Percentiles rank a stretch among this genome's conserved stretches.
Evolutionary conservation across 1,284 basidiomycete species (phyloP).

Genomic region (Cutaneotrichosporon curvatum): DNA sequence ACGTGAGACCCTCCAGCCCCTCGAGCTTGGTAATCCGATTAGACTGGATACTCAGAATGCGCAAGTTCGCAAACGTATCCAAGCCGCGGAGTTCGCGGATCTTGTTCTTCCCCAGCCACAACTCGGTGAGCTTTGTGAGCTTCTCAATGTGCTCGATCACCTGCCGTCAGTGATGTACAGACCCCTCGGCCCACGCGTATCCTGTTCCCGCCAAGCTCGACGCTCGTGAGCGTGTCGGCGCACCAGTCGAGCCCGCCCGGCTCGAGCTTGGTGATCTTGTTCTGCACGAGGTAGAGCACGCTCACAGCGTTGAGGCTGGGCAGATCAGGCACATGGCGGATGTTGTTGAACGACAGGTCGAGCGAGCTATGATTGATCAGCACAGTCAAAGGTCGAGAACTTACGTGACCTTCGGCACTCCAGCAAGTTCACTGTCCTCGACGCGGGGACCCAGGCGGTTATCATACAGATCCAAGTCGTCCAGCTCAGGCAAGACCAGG

Average conservation of each 20-base stretch:
- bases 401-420: slow-evolving; percentile 59
- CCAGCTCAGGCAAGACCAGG: slow-evolving; percentile 62
- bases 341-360: slow-evolving; percentile 91
- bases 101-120: slow-evolving; percentile 98
- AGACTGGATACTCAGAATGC: slow-evolving; percentile 81
- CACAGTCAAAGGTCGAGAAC: slow-evolving; percentile 34
- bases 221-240: slow-evolving; percentile 60
- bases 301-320: slow-evolving; percentile 53
- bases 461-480: slow-evolving; percentile 92
- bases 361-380: slow-evolving; percentile 54
- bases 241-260: slow-evolving; percentile 56
- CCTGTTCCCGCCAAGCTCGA: slow-evolving; percentile 89
- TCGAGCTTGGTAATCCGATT: slow-evolving; percentile 89
- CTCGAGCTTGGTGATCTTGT: slow-evolving; percentile 77
- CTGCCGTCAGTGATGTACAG: slow-evolving; percentile 46
- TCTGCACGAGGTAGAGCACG: slow-evolving; percentile 91
- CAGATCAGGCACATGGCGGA: slow-evolving; percentile 59
- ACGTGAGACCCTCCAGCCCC: slow-evolving; percentile 62
- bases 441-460: slow-evolving; percentile 76
- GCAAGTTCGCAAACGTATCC: slow-evolving; percentile 59
- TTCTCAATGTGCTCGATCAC: slow-evolving; percentile 82
- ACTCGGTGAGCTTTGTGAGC: slow-evolving; percentile 73
- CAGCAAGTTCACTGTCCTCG: slow-evolving; percentile 55
- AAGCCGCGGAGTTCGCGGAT: slow-evolving; percentile 77
- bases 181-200: slow-evolving; percentile 58